Evolutionary conservation across 768 basidiomycete genomes (phyloP).

Genomic region (Melanogaster broomeanus): DNA sequence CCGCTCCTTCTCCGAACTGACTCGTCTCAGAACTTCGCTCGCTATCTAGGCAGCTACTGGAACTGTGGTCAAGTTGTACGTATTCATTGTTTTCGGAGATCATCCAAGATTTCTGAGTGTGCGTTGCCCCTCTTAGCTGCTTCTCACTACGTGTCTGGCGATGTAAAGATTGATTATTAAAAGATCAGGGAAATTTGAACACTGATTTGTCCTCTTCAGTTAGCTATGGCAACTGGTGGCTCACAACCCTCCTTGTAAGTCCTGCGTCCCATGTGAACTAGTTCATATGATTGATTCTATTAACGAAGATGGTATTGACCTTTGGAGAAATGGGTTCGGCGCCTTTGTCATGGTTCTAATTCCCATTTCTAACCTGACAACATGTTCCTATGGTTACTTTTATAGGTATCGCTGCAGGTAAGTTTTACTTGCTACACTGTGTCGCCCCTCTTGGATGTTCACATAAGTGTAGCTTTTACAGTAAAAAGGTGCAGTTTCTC

Average conservation of each 20-base stretch:
- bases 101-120: neutral
- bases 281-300: neutral
- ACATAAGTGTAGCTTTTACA: conserved; percentile 40
- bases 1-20: conserved; percentile 1
- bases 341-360: neutral
- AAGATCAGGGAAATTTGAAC: neutral
- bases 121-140: conserved; percentile 34
- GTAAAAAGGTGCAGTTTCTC: conserved; percentile 39
- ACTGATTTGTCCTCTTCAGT: conserved; percentile 37
- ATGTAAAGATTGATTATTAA: conserved; percentile 39
- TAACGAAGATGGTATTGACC: conserved; percentile 44
- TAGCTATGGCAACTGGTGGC: conserved; percentile 50
- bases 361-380: neutral
- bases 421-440: conserved; percentile 6
- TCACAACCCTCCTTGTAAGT: conserved; percentile 50
- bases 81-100: neutral
- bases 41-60: conserved; percentile 48
- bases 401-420: conserved; percentile 45
- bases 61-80: conserved; percentile 57
- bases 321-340: conserved; percentile 53
- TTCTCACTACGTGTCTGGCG: conserved; percentile 66
- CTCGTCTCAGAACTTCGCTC: neutral
- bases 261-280: neutral
- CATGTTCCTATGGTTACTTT: conserved; percentile 2
- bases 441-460: neutral